Evolutionary conservation across 129 eudicot species (phyloP).

Genomic region (Lactuca saligna): DNA sequence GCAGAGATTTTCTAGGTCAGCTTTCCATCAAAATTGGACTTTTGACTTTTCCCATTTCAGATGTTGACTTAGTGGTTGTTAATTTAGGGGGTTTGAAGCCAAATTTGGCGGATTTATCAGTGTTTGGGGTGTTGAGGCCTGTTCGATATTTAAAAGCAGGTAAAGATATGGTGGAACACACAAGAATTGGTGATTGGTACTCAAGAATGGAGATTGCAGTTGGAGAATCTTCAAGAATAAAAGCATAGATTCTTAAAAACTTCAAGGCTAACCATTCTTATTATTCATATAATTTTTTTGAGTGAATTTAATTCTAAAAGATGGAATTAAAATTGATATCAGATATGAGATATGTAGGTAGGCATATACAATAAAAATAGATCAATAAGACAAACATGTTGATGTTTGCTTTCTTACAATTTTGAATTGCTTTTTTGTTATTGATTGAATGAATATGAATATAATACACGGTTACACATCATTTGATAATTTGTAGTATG

Average conservation of each 20-base stretch:
- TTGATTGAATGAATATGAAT: neutral
- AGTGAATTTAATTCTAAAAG: slow-evolving; percentile 10
- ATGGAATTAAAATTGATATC: neutral
- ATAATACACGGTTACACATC: neutral
- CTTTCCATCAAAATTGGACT: neutral
- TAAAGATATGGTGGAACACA: slow-evolving; percentile 48
- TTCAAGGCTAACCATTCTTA: slow-evolving; percentile 10
- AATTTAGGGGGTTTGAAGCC: slow-evolving; percentile 41
- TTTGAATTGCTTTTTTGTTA: slow-evolving; percentile 4
- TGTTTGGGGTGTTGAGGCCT: slow-evolving; percentile 45
- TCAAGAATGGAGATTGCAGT: slow-evolving; percentile 41
- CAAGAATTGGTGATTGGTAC: slow-evolving; percentile 45
- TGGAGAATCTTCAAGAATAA: slow-evolving; percentile 45
- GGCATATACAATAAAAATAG: slow-evolving; percentile 20
- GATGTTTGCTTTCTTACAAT: slow-evolving; percentile 13
- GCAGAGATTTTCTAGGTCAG: slow-evolving; percentile 54
- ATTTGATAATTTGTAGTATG: neutral
- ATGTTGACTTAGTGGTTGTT: slow-evolving; percentile 2
- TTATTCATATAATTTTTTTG: neutral
- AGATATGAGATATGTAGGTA: slow-evolving; percentile 4
- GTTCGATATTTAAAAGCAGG: slow-evolving; percentile 37
- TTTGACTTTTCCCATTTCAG: neutral
- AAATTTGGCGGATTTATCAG: slow-evolving; percentile 42
- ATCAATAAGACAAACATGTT: slow-evolving; percentile 14
- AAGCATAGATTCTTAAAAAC: slow-evolving; percentile 19